phyloP scores from a whole-genome alignment of 345 rosid species.

The Citrus glauca region DNA sequence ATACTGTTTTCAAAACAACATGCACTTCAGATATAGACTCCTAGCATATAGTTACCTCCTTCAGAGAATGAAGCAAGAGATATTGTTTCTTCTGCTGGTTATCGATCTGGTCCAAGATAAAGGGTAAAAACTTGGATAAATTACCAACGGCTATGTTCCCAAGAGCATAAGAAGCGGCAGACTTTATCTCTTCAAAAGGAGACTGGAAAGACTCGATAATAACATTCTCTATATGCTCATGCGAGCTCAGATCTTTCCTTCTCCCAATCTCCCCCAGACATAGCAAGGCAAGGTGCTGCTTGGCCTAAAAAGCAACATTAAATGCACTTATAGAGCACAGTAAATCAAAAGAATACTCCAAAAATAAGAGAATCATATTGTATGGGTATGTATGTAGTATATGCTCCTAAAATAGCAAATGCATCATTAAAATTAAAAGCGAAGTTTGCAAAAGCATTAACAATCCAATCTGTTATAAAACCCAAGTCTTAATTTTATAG shows the following conservation, averaged over 20 bases:
- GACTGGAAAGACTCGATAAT: slow-evolving; percentile 98
- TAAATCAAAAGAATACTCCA: background rate
- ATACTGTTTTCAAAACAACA: background rate
- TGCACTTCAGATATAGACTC: slow-evolving; percentile 9
- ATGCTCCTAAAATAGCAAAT: background rate
- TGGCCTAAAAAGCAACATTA: slow-evolving; percentile 43
- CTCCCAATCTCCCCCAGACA: slow-evolving; percentile 98
- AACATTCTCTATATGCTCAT: slow-evolving; percentile 75
- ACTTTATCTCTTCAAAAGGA: slow-evolving; percentile 97
- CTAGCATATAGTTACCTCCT: slow-evolving; percentile 56
- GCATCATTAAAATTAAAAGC: background rate
- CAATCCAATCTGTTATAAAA: background rate
- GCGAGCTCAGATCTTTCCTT: slow-evolving; percentile 85
- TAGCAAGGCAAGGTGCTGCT: slow-evolving; percentile 88
- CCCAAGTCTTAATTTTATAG: background rate
- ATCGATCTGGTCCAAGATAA: slow-evolving; percentile 98
- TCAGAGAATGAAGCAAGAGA: slow-evolving; percentile 94
- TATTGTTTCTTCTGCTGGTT: slow-evolving; percentile 99
- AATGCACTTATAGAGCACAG: background rate
- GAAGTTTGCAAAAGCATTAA: background rate
- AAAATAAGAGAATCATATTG: background rate
- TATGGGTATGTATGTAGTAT: background rate
- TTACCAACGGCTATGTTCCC: slow-evolving; percentile 99
- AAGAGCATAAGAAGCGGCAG: slow-evolving; percentile 99
- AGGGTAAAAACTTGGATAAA: slow-evolving; percentile 89